A percentile compares a stretch with the other conserved stretches of the same genome.
Conservation (phyloP, 805 yeast genomes). For the Candida dajiaensis region DNA sequence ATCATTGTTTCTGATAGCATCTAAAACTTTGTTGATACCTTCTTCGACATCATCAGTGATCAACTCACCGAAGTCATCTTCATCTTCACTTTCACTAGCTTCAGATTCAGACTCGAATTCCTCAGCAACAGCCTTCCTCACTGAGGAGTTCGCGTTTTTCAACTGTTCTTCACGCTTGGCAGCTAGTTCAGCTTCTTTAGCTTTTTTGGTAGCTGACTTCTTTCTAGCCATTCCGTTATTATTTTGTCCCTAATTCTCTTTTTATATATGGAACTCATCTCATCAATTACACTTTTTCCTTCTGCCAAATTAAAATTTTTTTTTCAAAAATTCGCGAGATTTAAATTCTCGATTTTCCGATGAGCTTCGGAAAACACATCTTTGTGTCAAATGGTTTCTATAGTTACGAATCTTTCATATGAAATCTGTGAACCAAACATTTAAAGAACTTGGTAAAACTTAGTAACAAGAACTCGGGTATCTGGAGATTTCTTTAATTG, state of each 20-base stretch:
- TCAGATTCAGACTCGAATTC: conserved; percentile 32
- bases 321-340: not conserved
- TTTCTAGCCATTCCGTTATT: conserved; percentile 63
- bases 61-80: conserved; percentile 88
- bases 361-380: not conserved
- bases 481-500: too few relatives aligned
- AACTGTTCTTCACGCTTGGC: conserved; percentile 20
- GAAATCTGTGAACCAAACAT: too few relatives aligned
- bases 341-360: not conserved
- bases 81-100: conserved; percentile 49
- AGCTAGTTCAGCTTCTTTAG: conserved; percentile 39
- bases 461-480: too few relatives aligned
- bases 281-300: too few relatives aligned
- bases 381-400: not conserved
- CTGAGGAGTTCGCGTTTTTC: conserved; percentile 13
- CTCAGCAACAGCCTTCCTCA: conserved; percentile 25
- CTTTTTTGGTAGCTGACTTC: conserved; percentile 77
- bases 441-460: too few relatives aligned
- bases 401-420: not conserved
- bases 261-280: not conserved
- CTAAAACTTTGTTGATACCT: conserved; percentile 67
- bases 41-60: conserved; percentile 80
- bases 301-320: too few relatives aligned
- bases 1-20: conserved; percentile 66
- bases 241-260: not conserved